phyloP scores from a whole-genome alignment of 495 filamentous ascomycete genomes.

The Neurospora pannonica region DNA sequence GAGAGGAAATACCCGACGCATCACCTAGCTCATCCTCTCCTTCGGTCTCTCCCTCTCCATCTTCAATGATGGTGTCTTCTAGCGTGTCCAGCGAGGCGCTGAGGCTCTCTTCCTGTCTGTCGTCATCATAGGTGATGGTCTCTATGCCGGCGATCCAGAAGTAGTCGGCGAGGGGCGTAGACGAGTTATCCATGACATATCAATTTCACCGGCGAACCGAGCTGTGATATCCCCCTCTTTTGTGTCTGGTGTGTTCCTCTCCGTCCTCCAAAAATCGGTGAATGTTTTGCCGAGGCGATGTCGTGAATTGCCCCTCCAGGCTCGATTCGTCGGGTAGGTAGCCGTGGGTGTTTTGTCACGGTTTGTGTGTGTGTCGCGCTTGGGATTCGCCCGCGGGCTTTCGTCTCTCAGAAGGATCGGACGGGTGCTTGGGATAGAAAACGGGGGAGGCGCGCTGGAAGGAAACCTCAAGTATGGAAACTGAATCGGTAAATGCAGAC shows the following conservation, averaged over 20 bases:
- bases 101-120: not conserved
- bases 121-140: conserved; percentile 53
- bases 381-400: not conserved
- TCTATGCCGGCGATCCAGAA: conserved; percentile 98
- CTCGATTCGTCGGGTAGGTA: not conserved
- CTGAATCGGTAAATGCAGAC: not conserved
- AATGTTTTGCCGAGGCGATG: not conserved
- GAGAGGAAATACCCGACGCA: conserved; percentile 27
- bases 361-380: not conserved
- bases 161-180: conserved; percentile 87
- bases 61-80: conserved; percentile 75
- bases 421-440: not conserved
- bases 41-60: conserved; percentile 44
- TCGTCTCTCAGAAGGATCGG: not conserved
- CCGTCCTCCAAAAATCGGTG: not conserved
- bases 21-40: conserved; percentile 34
- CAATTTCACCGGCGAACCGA: conserved; percentile 14
- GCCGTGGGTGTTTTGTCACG: not conserved
- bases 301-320: not conserved
- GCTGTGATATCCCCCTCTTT: conserved; percentile 3
- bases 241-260: conserved; percentile 4
- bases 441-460: not conserved
- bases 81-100: conserved; percentile 27
- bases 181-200: conserved; percentile 50
- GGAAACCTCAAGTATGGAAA: not conserved